Conservation (phyloP, 2,329 filamentous ascomycete species). For the Sarocladium brachiariae region DNA sequence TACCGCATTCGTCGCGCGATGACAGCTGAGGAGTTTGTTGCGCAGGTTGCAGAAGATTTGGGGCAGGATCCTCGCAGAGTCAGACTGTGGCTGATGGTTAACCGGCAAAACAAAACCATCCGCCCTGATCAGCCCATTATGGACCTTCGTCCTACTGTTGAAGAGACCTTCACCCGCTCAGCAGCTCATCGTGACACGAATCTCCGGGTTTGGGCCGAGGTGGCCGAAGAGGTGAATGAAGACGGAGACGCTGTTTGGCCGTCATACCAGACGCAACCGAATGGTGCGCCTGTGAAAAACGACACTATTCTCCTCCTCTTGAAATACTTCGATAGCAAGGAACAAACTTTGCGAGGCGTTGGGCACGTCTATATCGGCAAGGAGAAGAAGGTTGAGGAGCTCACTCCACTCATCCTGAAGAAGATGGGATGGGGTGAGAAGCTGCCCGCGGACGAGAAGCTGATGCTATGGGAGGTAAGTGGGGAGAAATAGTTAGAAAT, state of each 20-base stretch:
- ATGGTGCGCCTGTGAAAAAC: slow-evolving; percentile 47
- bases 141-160: slow-evolving; percentile 68
- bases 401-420: slow-evolving; percentile 69
- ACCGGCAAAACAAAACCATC: slow-evolving; percentile 94
- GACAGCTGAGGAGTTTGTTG: slow-evolving; percentile 68
- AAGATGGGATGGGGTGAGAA: slow-evolving; percentile 83
- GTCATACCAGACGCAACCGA: slow-evolving; percentile 50
- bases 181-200: slow-evolving; percentile 59
- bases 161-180: slow-evolving; percentile 54
- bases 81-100: slow-evolving; percentile 95
- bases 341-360: slow-evolving; percentile 68
- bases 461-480: slow-evolving; percentile 68
- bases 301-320: slow-evolving; percentile 77
- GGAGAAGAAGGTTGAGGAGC: slow-evolving; percentile 79
- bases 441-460: slow-evolving; percentile 53
- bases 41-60: slow-evolving; percentile 63
- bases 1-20: slow-evolving; percentile 72
- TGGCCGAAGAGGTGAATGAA: slow-evolving; percentile 56
- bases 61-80: slow-evolving; percentile 61
- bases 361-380: slow-evolving; percentile 83
- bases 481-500: not conserved
- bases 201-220: slow-evolving; percentile 83
- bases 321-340: slow-evolving; percentile 80
- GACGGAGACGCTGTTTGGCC: slow-evolving; percentile 70
- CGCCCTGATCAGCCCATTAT: slow-evolving; percentile 82